Evolutionary conservation across 139 green algal genomes (phyloP).

Genomic region (Chlamydomonas incerta): DNA sequence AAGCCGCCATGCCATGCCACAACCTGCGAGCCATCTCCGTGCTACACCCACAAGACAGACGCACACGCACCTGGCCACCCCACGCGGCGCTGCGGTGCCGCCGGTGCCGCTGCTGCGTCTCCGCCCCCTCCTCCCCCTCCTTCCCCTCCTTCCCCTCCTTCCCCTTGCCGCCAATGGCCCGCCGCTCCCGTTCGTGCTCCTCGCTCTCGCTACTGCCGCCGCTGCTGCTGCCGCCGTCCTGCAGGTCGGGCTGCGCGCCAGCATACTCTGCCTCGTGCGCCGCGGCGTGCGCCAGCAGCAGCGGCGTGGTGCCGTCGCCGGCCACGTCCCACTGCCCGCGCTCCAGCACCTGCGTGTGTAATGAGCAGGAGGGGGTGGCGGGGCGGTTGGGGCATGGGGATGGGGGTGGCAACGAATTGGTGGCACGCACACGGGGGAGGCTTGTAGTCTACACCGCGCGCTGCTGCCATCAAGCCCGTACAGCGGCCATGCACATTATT

Average conservation of each 20-base stretch:
- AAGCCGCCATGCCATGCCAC: too few relatives aligned
- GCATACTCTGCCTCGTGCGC: background rate
- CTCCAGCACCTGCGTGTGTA: slow-evolving; percentile 8
- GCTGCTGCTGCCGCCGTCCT: background rate
- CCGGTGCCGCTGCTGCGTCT: background rate
- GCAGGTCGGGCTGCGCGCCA: background rate
- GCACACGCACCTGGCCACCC: too few relatives aligned
- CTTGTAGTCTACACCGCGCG: too few relatives aligned
- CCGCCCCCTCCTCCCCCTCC: background rate
- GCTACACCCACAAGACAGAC: too few relatives aligned
- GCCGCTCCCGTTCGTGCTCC: too few relatives aligned
- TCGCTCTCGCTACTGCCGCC: background rate
- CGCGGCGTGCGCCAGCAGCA: slow-evolving; percentile 31
- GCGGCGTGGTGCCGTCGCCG: slow-evolving; percentile 23
- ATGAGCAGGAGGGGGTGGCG: background rate
- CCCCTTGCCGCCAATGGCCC: background rate
- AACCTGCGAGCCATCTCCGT: too few relatives aligned
- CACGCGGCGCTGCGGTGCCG: background rate
- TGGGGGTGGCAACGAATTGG: background rate
- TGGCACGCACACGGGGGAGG: too few relatives aligned
- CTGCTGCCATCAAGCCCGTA: too few relatives aligned
- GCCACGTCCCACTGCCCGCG: slow-evolving; percentile 36
- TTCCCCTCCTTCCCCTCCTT: background rate
- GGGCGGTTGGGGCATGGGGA: background rate
- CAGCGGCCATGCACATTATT: too few relatives aligned